Evolutionary conservation across 2,329 filamentous ascomycete genomes (phyloP), one percentile per base, ranked within the genome.

Genomic region (Rachicladosporium sp.): DNA sequence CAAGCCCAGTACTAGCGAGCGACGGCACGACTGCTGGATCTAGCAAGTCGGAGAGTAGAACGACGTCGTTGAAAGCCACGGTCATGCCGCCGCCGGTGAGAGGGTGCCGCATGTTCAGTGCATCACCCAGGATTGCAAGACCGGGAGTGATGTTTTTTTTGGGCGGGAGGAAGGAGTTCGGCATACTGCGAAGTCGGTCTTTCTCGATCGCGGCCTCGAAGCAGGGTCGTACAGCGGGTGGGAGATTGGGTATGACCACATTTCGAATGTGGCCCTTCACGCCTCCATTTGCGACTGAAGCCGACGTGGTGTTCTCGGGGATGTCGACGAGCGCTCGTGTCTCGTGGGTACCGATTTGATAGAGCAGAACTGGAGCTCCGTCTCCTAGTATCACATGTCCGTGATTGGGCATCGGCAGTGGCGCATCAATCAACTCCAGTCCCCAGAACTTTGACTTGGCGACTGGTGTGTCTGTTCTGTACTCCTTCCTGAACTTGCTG

Each of bases 51-150:
- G 81, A 69, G 19, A 98, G 71, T 1, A 93, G 63, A 8, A 91
- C 73, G 1, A 84, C 88, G 56, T 98, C 91, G 64, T 89, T 93
- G 62, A 98, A 82, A 1, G 86, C 91, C 2, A 96, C 91, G 0
- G 89, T 96, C 91, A 98, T 98, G 52, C 91, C 91, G 49, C 91
- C 91, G 38, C 91, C 91, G 0, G 91, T 98, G 9, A 98, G 72
- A 2, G 91, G 91, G 64, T 98, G 91, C n/a, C 91, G 83, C 91
- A 98, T 98, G 68, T 98, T 98, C 72, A 93, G 80, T 10, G 91
- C 89, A 59, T 98, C 91, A 43, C 91, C 91, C 6, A 96, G 72
- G 29, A 98, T 68, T 36, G 94, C 71, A 44, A 94, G 65, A 3
- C 85, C 85, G 1, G 78, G 74, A 8, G 74, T 73, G 33, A 70